Percentiles rank a stretch among this genome's conserved stretches.
These are phyloP conservation scores for Zygotorulaspora chibaensis DNA, from an alignment of 805 yeast species.

Conservation along the genomic window DNA sequence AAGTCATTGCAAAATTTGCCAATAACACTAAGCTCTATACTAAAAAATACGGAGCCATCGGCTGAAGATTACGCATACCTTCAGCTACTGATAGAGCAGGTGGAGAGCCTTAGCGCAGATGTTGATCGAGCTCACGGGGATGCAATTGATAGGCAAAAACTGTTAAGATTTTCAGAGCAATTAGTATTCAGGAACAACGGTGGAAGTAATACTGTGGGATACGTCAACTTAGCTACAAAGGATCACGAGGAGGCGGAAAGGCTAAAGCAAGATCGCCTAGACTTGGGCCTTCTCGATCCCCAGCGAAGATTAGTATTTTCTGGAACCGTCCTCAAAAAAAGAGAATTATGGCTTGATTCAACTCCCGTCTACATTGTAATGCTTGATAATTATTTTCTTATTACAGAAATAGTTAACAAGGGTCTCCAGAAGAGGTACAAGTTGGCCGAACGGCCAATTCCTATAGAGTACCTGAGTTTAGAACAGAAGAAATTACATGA, in stretches of 20 bases:
- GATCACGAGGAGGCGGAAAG: slow-evolving; percentile 2
- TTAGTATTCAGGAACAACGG: slow-evolving; percentile 23
- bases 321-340: slow-evolving; percentile 56
- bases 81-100: slow-evolving; percentile 49
- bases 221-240: slow-evolving; percentile 21
- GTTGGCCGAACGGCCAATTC: slow-evolving; percentile 56
- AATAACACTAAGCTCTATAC: slow-evolving; percentile 56
- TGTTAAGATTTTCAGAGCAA: slow-evolving; percentile 46
- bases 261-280: slow-evolving; percentile 24
- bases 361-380: slow-evolving; percentile 49
- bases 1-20: slow-evolving; percentile 56
- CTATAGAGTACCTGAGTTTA: slow-evolving; percentile 52
- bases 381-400: slow-evolving; percentile 64
- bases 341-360: slow-evolving; percentile 62
- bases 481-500: slow-evolving; percentile 40
- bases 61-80: slow-evolving; percentile 51
- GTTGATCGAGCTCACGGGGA: slow-evolving; percentile 60
- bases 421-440: slow-evolving; percentile 36
- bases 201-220: slow-evolving; percentile 25
- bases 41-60: slow-evolving; percentile 44
- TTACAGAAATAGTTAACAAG: slow-evolving; percentile 53
- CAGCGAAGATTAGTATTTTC: slow-evolving; percentile 53
- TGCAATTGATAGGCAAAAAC: slow-evolving; percentile 54
- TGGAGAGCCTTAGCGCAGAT: slow-evolving; percentile 50
- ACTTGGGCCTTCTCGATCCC: slow-evolving; percentile 49